Percentiles rank a stretch among this genome's conserved stretches.
phyloP scores from a whole-genome alignment of 345 rosid species.

The Abelmoschus esculentus region DNA sequence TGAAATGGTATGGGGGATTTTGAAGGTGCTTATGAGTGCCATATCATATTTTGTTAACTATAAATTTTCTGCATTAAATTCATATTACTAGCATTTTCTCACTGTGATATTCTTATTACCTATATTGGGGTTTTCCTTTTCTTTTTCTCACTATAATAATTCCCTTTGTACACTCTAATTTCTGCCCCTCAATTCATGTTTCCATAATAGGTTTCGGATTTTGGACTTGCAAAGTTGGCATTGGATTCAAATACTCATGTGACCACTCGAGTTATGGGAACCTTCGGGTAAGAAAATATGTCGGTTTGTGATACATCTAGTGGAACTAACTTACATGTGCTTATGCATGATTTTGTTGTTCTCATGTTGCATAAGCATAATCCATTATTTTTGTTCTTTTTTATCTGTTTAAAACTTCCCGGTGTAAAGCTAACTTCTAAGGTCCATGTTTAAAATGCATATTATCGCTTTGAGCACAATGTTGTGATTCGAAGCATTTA shows the following conservation, averaged over 20 bases:
- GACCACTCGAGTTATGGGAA: not conserved
- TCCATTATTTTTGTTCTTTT: not conserved
- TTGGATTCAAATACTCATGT: not conserved
- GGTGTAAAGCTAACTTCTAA: not conserved
- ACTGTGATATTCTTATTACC: not conserved
- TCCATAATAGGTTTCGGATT: slow-evolving; percentile 70
- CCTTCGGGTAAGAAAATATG: not conserved
- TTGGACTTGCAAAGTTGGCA: slow-evolving; percentile 42
- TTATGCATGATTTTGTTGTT: not conserved
- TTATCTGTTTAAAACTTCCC: not conserved
- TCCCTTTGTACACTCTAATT: not conserved
- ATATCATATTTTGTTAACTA: not conserved
- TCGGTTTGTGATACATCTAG: slow-evolving; percentile 13
- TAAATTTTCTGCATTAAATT: not conserved
- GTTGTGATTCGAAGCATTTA: not conserved
- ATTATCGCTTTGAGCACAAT: not conserved
- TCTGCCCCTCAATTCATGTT: slow-evolving; percentile 1
- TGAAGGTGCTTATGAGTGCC: slow-evolving; percentile 8
- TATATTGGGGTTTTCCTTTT: not conserved
- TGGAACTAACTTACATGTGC: not conserved
- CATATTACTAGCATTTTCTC: not conserved
- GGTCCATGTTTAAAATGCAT: not conserved
- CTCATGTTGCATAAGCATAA: not conserved
- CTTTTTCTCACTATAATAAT: not conserved
- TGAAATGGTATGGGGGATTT: slow-evolving; percentile 9